Evolutionary conservation across 768 basidiomycete species (phyloP).

Genomic region (Antrodiella citrinella): DNA sequence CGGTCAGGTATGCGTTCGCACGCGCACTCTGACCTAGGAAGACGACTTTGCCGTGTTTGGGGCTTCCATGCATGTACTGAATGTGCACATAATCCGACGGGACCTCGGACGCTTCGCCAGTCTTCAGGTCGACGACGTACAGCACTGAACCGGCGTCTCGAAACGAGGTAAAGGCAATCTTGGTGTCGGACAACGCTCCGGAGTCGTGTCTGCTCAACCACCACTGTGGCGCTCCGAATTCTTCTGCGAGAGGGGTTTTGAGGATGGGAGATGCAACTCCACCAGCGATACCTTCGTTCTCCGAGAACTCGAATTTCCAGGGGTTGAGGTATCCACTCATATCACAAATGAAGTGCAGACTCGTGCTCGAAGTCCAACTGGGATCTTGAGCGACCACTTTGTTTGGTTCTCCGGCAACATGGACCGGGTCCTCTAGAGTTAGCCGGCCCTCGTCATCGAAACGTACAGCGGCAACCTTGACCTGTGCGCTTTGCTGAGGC

Average conservation of each 20-base stretch:
- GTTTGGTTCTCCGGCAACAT: slow-evolving; percentile 41
- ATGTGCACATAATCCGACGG: slow-evolving; percentile 4
- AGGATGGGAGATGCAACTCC: slow-evolving; percentile 32
- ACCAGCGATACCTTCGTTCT: not conserved
- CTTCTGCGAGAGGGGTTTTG: slow-evolving; percentile 35
- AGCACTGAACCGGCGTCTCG: not conserved
- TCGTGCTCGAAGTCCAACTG: slow-evolving; percentile 43
- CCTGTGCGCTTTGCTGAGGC: slow-evolving; percentile 58
- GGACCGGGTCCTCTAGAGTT: slow-evolving; percentile 26
- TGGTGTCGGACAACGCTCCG: slow-evolving; percentile 1
- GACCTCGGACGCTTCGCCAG: not conserved
- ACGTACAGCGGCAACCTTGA: slow-evolving; percentile 40
- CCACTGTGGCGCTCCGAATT: slow-evolving; percentile 55
- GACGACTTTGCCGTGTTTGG: slow-evolving; percentile 4
- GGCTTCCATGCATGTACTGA: slow-evolving; percentile 8
- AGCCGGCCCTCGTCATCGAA: slow-evolving; percentile 15
- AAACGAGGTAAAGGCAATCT: slow-evolving; percentile 2
- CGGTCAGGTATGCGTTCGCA: not conserved
- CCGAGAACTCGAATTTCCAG: slow-evolving; percentile 32
- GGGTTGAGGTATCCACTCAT: slow-evolving; percentile 59
- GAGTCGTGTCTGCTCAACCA: slow-evolving; percentile 20
- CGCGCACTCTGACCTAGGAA: slow-evolving; percentile 5
- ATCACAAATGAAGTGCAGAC: slow-evolving; percentile 55
- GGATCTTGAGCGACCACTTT: slow-evolving; percentile 48
- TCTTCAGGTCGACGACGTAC: not conserved